phyloP scores from a whole-genome alignment of 78 protist species.

The Diacronema lutheri region DNA sequence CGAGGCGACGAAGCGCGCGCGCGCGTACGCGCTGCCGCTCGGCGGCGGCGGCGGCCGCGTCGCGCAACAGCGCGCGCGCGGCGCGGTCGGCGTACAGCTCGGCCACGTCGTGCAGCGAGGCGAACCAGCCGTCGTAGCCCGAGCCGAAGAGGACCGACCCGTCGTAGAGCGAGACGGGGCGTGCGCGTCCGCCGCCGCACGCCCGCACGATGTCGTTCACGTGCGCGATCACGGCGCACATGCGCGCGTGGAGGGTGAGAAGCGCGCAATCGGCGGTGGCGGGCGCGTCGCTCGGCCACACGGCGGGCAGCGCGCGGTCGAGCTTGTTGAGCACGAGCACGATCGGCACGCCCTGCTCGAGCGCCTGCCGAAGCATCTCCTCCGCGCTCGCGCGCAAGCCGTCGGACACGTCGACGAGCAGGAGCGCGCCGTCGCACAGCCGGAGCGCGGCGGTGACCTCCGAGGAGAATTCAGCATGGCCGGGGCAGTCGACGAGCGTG shows the following conservation, averaged over 20 bases:
- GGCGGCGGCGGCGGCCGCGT: neutral
- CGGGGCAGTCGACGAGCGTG: neutral
- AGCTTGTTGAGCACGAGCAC: constrained; percentile 77
- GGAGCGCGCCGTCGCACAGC: constrained; percentile 85
- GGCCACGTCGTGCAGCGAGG: constrained; percentile 59
- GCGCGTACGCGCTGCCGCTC: too few species aligned
- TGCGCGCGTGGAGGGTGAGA: neutral
- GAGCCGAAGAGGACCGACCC: constrained; percentile 77
- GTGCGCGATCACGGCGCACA: neutral
- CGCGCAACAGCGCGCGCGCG: neutral
- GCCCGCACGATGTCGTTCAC: neutral
- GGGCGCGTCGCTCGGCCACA: neutral
- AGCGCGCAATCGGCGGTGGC: neutral
- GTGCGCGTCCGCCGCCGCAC: neutral
- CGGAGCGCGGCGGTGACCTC: constrained; percentile 91
- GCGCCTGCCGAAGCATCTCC: constrained; percentile 90
- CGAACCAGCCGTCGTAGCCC: constrained; percentile 78
- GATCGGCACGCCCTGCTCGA: constrained; percentile 75
- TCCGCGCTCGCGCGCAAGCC: constrained; percentile 94
- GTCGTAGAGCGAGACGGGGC: neutral
- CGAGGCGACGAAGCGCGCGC: too few species aligned
- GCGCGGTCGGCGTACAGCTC: constrained; percentile 20
- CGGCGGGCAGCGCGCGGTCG: neutral
- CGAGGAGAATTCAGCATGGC: constrained; percentile 68
- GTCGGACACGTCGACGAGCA: constrained; percentile 86